phyloP scores from a whole-genome alignment of 495 filamentous ascomycete species.

The Aspergillus biplanus region DNA sequence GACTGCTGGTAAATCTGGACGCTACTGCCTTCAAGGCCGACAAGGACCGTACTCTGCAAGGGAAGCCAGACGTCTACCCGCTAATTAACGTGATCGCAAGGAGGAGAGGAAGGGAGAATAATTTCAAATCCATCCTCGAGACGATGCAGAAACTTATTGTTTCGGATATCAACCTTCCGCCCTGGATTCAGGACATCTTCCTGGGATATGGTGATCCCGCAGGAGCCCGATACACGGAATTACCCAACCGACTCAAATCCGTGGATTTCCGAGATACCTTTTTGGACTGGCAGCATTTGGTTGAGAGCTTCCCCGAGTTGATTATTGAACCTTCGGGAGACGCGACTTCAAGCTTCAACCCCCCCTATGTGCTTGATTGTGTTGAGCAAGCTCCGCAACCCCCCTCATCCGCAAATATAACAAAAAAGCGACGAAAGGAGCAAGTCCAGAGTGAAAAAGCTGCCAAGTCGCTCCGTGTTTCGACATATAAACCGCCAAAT shows the following conservation, averaged over 20 bases:
- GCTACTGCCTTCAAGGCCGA: conserved; percentile 78
- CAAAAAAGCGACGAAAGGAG: conserved; percentile 81
- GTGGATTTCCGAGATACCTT: conserved; percentile 95
- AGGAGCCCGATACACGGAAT: conserved; percentile 79
- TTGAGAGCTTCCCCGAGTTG: conserved; percentile 84
- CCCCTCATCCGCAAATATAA: conserved; percentile 53
- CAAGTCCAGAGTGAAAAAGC: conserved; percentile 66
- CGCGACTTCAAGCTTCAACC: conserved; percentile 73
- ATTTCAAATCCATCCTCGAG: conserved; percentile 92
- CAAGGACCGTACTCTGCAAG: conserved; percentile 61
- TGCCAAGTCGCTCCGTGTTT: conserved; percentile 74
- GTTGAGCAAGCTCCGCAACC: conserved; percentile 51
- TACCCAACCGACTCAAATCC: conserved; percentile 74
- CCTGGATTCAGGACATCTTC: conserved; percentile 96
- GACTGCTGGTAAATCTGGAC: conserved; percentile 82
- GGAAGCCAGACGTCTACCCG: conserved; percentile 79
- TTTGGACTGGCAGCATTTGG: conserved; percentile 90
- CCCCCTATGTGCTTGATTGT: conserved; percentile 82
- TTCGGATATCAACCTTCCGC: conserved; percentile 81
- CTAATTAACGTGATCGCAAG: conserved; percentile 85
- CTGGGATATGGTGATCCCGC: conserved; percentile 93
- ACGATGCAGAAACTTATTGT: conserved; percentile 86
- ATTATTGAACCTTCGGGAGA: conserved; percentile 75
- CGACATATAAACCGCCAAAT: conserved; percentile 89
- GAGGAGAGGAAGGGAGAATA: conserved; percentile 88